Evolutionary conservation across 106 monocot species (phyloP).

Genomic region (Vanilla planifolia): DNA sequence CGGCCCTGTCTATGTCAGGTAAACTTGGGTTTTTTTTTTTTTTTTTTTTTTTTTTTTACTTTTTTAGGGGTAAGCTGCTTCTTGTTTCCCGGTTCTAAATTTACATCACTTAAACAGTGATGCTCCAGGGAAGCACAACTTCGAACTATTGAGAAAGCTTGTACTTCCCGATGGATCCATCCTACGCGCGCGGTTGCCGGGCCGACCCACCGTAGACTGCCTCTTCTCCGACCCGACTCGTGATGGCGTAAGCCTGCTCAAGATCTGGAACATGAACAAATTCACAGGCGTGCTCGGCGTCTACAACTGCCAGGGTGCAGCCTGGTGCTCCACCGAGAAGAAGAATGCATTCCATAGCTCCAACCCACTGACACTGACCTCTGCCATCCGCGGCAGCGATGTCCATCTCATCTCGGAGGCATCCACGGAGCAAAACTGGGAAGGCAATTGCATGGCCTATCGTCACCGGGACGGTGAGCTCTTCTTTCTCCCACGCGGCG

Average conservation of each 20-base stretch:
- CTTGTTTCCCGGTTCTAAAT: background rate
- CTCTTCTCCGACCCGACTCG: slow-evolving; percentile 91
- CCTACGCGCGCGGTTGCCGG: slow-evolving; percentile 74
- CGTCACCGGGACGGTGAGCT: slow-evolving; percentile 31
- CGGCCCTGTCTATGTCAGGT: slow-evolving; percentile 95
- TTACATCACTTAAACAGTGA: slow-evolving; percentile 44
- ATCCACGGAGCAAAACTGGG: slow-evolving; percentile 53
- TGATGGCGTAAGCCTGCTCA: slow-evolving; percentile 80
- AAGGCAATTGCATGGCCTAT: slow-evolving; percentile 62
- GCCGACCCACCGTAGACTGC: slow-evolving; percentile 82
- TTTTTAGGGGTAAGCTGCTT: background rate
- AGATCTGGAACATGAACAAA: slow-evolving; percentile 99
- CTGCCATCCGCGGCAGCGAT: slow-evolving; percentile 40
- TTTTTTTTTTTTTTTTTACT: background rate
- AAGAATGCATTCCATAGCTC: slow-evolving; percentile 66
- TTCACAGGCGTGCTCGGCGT: slow-evolving; percentile 86
- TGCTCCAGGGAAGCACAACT: slow-evolving; percentile 86
- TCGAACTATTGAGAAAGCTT: slow-evolving; percentile 78
- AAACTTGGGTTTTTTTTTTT: background rate
- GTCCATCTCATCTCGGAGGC: slow-evolving; percentile 78
- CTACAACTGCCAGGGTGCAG: slow-evolving; percentile 96
- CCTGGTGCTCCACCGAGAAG: slow-evolving; percentile 77
- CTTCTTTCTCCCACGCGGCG: slow-evolving; percentile 30
- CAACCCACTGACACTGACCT: slow-evolving; percentile 27
- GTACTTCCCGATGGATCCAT: slow-evolving; percentile 92